Evolutionary conservation across 192 early-diverging fungal species (phyloP).

Genomic region (Mortierella hygrophila): DNA sequence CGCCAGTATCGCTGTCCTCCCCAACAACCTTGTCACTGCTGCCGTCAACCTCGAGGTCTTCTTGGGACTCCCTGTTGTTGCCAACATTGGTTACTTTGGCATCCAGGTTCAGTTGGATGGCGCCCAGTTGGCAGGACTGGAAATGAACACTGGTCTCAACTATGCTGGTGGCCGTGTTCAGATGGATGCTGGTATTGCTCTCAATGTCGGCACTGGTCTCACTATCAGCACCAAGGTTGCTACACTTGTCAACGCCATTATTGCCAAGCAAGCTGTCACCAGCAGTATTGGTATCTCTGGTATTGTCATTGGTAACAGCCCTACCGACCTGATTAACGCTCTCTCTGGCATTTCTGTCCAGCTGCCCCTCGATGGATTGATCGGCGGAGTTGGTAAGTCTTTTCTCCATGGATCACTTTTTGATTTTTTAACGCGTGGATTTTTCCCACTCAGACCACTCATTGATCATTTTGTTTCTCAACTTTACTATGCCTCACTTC

Average conservation of each 20-base stretch:
- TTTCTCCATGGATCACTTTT: too few species aligned
- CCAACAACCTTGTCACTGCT: slow-evolving; percentile 19
- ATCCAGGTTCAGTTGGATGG: slow-evolving; percentile 20
- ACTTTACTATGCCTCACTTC: background rate
- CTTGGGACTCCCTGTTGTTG: slow-evolving; percentile 22
- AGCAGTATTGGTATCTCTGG: slow-evolving; percentile 22
- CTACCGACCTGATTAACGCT: slow-evolving; percentile 17
- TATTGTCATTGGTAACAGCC: slow-evolving; percentile 13
- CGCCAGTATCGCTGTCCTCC: slow-evolving; percentile 18
- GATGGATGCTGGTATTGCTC: slow-evolving; percentile 20
- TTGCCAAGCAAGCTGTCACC: slow-evolving; percentile 19
- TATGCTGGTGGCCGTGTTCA: slow-evolving; percentile 13
- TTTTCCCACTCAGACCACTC: background rate
- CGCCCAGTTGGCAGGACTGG: slow-evolving; percentile 10
- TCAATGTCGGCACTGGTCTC: slow-evolving; percentile 20
- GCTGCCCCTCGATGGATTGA: slow-evolving; percentile 20
- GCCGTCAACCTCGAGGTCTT: slow-evolving; percentile 24
- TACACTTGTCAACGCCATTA: slow-evolving; percentile 21
- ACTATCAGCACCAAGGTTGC: slow-evolving; percentile 22
- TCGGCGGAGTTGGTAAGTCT: slow-evolving; percentile 18
- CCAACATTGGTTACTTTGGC: slow-evolving; percentile 30
- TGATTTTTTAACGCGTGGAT: background rate
- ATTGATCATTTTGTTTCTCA: background rate
- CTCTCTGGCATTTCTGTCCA: slow-evolving; percentile 20
- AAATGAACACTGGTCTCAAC: slow-evolving; percentile 15